Percentiles rank a stretch among this genome's conserved stretches.
Evolutionary conservation across 352 stramenopile genomes (phyloP).

Genomic region (Pythium coloratum): DNA sequence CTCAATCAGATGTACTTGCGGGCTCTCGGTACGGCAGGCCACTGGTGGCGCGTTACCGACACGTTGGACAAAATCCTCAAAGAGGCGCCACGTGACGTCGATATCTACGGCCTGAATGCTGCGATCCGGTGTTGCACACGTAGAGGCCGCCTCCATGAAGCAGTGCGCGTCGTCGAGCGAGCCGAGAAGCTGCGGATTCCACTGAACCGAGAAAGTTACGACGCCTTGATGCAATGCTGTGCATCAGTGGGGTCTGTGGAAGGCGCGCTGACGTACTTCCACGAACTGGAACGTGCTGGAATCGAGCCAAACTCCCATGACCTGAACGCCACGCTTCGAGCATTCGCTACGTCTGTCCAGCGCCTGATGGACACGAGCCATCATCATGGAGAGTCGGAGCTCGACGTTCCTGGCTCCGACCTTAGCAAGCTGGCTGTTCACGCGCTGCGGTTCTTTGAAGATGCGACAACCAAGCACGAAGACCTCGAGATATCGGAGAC

Average conservation of each 20-base stretch:
- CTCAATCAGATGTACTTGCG: conserved; percentile 20
- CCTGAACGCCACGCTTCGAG: conserved; percentile 22
- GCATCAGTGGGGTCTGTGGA: conserved; percentile 15
- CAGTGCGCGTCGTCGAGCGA: conserved; percentile 14
- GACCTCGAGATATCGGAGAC: conserved; percentile 22
- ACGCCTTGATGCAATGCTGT: conserved; percentile 22
- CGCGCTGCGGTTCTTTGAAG: conserved; percentile 18
- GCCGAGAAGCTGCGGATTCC: conserved; percentile 10
- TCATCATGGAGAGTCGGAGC: conserved; percentile 5
- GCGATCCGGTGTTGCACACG: conserved; percentile 18
- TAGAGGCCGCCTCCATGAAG: conserved; percentile 19
- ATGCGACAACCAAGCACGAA: conserved; percentile 14
- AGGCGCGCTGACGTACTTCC: conserved; percentile 14
- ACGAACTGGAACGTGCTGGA: conserved; percentile 15
- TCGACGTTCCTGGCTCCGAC: conserved; percentile 22
- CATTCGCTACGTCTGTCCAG: conserved; percentile 16
- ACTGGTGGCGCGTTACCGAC: conserved; percentile 19
- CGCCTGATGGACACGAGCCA: conserved; percentile 11
- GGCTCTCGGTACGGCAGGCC: conserved; percentile 10
- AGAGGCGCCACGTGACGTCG: conserved; percentile 3
- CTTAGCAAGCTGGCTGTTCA: conserved; percentile 23
- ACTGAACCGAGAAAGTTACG: conserved; percentile 22
- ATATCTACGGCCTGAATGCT: conserved; percentile 25
- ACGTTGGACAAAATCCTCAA: conserved; percentile 15
- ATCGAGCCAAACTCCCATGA: conserved; percentile 14